Conservation (phyloP, 805 yeast genomes). For the Phaffomyces antillensis region DNA sequence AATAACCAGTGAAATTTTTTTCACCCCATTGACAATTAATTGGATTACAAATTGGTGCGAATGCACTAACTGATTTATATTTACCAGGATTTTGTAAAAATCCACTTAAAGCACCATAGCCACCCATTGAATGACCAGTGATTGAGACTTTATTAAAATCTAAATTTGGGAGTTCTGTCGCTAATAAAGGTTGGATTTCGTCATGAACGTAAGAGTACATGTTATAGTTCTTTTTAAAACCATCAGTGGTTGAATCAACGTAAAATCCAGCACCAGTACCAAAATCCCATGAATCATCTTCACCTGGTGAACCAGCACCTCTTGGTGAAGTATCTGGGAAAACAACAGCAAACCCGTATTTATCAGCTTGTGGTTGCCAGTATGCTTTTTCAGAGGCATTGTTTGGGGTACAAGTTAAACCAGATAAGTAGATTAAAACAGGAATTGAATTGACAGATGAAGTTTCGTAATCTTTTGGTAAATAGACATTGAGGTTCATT, state of each 20-base stretch:
- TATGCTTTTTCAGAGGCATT: slow-evolving; percentile 93
- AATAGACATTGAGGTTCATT: slow-evolving; percentile 79
- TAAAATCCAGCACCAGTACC: slow-evolving; percentile 97
- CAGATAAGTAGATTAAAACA: slow-evolving; percentile 73
- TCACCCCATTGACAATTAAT: slow-evolving; percentile 77
- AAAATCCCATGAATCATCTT: slow-evolving; percentile 78
- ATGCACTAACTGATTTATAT: slow-evolving; percentile 79
- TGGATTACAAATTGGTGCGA: slow-evolving; percentile 87
- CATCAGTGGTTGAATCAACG: slow-evolving; percentile 70
- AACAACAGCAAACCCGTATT: slow-evolving; percentile 79
- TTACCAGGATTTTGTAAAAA: slow-evolving; percentile 60
- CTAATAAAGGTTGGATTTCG: slow-evolving; percentile 52
- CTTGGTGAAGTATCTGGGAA: slow-evolving; percentile 98
- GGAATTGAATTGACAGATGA: slow-evolving; percentile 43
- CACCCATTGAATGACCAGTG: slow-evolving; percentile 99
- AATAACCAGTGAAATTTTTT: slow-evolving; percentile 73
- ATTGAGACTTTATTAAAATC: slow-evolving; percentile 64
- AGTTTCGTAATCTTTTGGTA: slow-evolving; percentile 50
- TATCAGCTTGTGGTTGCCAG: slow-evolving; percentile 71
- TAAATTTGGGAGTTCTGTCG: slow-evolving; percentile 31
- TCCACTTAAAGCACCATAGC: slow-evolving; percentile 82
- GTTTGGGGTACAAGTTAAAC: slow-evolving; percentile 88
- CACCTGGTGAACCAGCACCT: slow-evolving; percentile 72
- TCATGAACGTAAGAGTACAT: slow-evolving; percentile 80
- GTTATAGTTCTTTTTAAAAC: slow-evolving; percentile 65